Evolutionary conservation across 495 filamentous ascomycete genomes (phyloP), one percentile per base, ranked within the genome.

Genomic region (Parmelia sp.): DNA sequence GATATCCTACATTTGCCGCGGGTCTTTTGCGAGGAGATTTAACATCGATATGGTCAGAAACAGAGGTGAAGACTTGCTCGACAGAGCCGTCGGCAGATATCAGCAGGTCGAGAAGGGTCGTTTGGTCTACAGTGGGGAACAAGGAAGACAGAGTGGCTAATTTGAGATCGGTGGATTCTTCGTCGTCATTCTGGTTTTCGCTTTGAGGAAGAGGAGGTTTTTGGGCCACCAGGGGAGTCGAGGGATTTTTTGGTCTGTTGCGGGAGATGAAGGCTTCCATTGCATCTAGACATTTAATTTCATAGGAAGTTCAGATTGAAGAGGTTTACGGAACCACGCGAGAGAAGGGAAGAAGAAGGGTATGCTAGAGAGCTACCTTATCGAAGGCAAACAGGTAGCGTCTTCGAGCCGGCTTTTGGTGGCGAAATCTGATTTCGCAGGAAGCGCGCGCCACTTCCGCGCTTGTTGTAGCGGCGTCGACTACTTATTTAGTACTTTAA

Each of bases 81-180:
- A 97, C 88, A 4, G 87, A 90, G 11, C 93, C 93, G 21, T 92
- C 82, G 60, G 87, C 83, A 0, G 85, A 85, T 0, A 96, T 76
- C 0, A 97, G 83, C 15, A 90, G 74, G 66, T 97, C 93, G 0
- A 97, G 80, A 0, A 96, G 80, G 2, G 79, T 74, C 27, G 85
- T 81, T 62, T 90, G 84, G 53, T 85, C 79, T 4, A 85, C 63
- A 7, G 76, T 64, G 0, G 89, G 84, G 67, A 90, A 81, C 3
- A 97, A 81, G 0, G 94, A 97, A 2, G 86, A 79, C 9, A 97
- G 80, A 1, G 92, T 81, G 3, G 91, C 91, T 4, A 97, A 75
- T 71, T 96, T 97, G 66, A 94, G 75, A 69, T 97, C 93, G 0
- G 93, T 97, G 6, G 89, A 87, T 25, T 92, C 88, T 21, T 91